phyloP scores from a whole-genome alignment of 495 filamentous ascomycete species.

The Aspergillus cavernicola region DNA sequence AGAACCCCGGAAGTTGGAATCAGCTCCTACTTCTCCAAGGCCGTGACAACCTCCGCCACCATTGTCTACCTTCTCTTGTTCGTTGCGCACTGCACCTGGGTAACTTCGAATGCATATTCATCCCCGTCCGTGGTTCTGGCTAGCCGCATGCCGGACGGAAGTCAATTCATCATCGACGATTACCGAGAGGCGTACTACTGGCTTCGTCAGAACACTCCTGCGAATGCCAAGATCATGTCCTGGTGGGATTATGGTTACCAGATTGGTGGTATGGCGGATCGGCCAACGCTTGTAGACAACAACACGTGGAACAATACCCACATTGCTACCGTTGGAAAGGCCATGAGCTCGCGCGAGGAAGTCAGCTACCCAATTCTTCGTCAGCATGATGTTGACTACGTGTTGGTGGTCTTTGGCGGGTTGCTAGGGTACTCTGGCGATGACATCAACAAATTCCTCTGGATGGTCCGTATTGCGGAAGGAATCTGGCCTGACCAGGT shows the following conservation, averaged over 20 bases:
- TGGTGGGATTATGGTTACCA: conserved; percentile 99
- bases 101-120: conserved; percentile 97
- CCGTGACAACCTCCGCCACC: conserved; percentile 63
- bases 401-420: conserved; percentile 94
- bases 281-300: conserved; percentile 96
- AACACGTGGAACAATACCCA: conserved; percentile 99
- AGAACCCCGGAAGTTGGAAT: conserved; percentile 76
- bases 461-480: conserved; percentile 99
- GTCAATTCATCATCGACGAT: conserved; percentile 98
- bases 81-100: conserved; percentile 98
- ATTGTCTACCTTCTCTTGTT: conserved; percentile 84
- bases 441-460: conserved; percentile 99
- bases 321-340: conserved; percentile 98
- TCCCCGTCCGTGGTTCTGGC: conserved; percentile 97
- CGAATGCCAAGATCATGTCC: conserved; percentile 98
- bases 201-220: conserved; percentile 93
- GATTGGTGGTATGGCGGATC: conserved; percentile 99
- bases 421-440: conserved; percentile 98
- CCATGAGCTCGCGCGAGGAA: conserved; percentile 96
- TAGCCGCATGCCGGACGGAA: conserved; percentile 87
- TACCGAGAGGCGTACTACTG: conserved; percentile 99
- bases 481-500: conserved; percentile 99
- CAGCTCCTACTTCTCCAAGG: conserved; percentile 75
- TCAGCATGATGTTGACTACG: conserved; percentile 98
- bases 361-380: conserved; percentile 98